A percentile compares a stretch with the other conserved stretches of the same genome.
Conservation (phyloP, 2,329 filamentous ascomycete species). For the Hypoxylon sp. region DNA sequence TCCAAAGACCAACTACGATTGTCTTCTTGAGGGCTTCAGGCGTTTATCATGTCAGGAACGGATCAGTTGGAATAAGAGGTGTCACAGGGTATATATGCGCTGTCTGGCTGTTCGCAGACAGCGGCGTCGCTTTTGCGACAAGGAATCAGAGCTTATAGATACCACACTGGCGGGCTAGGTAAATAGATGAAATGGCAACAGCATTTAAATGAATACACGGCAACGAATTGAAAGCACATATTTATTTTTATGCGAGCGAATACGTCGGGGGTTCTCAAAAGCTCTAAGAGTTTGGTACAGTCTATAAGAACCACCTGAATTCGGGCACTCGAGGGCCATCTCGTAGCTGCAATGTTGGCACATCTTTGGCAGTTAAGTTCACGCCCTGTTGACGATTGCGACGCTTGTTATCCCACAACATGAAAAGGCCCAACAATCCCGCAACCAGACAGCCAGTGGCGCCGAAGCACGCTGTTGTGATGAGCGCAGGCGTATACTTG, state of each 20-base stretch:
- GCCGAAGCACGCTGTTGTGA: conserved; percentile 74
- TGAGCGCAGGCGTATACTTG: conserved; percentile 74
- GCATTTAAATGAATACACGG: not conserved
- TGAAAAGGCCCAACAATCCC: conserved; percentile 69
- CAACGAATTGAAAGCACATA: not conserved
- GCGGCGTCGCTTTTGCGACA: too few species aligned
- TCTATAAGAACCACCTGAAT: conserved; percentile 69
- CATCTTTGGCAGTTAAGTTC: conserved; percentile 65
- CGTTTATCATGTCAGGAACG: not conserved
- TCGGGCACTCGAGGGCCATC: conserved; percentile 66
- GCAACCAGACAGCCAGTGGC: conserved; percentile 69
- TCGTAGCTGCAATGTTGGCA: conserved; percentile 67
- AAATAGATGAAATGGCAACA: not conserved
- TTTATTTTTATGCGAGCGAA: too few species aligned
- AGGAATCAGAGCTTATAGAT: too few species aligned
- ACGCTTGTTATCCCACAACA: conserved; percentile 73
- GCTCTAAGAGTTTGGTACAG: not conserved
- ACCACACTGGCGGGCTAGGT: not conserved
- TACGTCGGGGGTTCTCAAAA: too few species aligned
- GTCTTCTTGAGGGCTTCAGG: not conserved
- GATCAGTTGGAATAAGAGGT: not conserved
- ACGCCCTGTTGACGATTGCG: conserved; percentile 69
- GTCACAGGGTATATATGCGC: not conserved
- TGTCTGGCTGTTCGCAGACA: too few species aligned
- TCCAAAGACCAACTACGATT: not conserved